phyloP scores from a whole-genome alignment of 2,329 filamentous ascomycete species.

The Sporothrix phasma region DNA sequence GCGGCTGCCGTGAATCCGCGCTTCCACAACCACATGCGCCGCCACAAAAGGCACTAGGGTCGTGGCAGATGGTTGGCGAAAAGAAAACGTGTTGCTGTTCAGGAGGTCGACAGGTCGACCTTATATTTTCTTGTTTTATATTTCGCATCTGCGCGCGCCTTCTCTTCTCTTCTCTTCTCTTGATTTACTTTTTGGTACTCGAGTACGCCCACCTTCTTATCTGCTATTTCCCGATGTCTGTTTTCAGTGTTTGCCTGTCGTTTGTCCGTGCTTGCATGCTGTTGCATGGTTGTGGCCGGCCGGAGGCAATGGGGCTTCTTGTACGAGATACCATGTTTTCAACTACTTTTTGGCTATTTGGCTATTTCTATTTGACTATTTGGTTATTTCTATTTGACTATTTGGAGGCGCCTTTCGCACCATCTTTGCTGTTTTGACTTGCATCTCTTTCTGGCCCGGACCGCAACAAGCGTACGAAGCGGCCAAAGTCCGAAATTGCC shows the following conservation, averaged over 20 bases:
- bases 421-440: neutral
- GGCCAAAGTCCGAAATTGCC: neutral
- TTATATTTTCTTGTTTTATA: conserved; percentile 2
- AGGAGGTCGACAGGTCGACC: neutral
- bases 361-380: neutral
- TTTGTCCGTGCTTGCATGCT: neutral
- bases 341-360: neutral
- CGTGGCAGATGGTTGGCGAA: neutral
- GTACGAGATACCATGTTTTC: conserved; percentile 5
- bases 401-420: too few species aligned
- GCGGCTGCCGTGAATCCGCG: conserved; percentile 23
- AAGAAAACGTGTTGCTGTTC: neutral
- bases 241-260: neutral
- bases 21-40: conserved; percentile 29
- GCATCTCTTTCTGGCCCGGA: neutral
- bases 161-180: neutral
- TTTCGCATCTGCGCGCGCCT: neutral
- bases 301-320: neutral
- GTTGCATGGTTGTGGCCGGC: neutral
- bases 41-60: conserved; percentile 20
- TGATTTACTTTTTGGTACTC: neutral
- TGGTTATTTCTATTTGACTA: neutral
- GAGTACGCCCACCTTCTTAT: neutral
- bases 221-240: neutral
- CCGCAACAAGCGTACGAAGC: neutral